Base-by-base conservation (phyloP, 2,329 filamentous ascomycete species). In the Epichloe gansuensis region DNA sequence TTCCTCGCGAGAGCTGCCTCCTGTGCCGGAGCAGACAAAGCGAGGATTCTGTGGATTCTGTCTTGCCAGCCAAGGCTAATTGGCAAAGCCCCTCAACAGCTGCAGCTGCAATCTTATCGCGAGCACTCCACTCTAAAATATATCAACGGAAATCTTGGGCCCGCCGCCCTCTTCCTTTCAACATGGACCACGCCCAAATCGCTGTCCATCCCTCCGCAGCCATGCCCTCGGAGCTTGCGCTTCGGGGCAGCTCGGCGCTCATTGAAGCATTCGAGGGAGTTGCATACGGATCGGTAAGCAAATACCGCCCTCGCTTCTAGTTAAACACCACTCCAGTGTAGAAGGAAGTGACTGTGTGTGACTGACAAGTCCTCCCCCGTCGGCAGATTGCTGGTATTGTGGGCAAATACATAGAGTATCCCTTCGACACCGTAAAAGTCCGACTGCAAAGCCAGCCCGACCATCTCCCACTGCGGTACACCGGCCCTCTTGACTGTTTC, bases 341-440 rank as follows among this genome's bases (percentile, higher is more conserved):
- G 34, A 5, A 27, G 23, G 4, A 6, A 43, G 4, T 27, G 41
- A 21, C 23, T 15, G 25, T 35, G 12, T 38, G n/a, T 31, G 27
- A 49, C 39, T 42, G 27, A 49, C 25, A 9, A 31, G 15, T 35
- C n/a, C 31, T n/a, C 41, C 39, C 36, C 36, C 23, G 9, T 17
- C 13, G 39, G 11, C 57, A 89, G 86, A 68, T 80, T 54, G 90
- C 91, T 51, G 93, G 93, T 55, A 81, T 94, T 54, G 83, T 88
- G 38, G 91, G 91, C 56, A 98, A 97, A 73, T 88, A 91, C 67
- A 91, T 98, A 64, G 93, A 98, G 68, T 98, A 96, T 66, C 93
- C 93, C 25, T 98, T 98, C 70, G 93, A 98, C 70, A 98, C 93
- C 0, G 84, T 98, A 67, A 98, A 98, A 71, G 93, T 98, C 54